These are phyloP conservation scores for Nicotiana attenuata DNA, from an alignment of 257 asterid genomes.

Conservation along the genomic window DNA sequence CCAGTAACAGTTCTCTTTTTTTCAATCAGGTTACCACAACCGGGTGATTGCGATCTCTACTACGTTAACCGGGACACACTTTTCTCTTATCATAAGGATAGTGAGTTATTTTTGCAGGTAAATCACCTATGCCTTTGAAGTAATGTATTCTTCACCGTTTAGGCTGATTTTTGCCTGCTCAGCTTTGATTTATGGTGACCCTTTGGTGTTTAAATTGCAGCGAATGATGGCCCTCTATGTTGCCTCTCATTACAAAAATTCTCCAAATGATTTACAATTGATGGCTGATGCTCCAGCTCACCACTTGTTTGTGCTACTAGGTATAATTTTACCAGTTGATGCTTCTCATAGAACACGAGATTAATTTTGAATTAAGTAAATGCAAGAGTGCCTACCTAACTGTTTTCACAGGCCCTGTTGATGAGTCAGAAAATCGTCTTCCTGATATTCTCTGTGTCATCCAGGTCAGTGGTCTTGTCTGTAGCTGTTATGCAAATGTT, in stretches of 20 bases:
- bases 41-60: constrained; percentile 81
- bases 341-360: not conserved
- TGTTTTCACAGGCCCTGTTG: constrained; percentile 73
- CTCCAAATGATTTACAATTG: constrained; percentile 90
- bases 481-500: not conserved
- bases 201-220: constrained; percentile 31
- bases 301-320: constrained; percentile 95
- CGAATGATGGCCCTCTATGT: constrained; percentile 98
- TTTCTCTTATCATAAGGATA: constrained; percentile 83
- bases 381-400: not conserved
- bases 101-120: constrained; percentile 91
- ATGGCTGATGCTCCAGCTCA: constrained; percentile 99
- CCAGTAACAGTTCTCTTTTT: constrained; percentile 14
- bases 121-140: not conserved
- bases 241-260: constrained; percentile 95
- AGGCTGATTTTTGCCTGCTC: not conserved
- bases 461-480: constrained; percentile 48
- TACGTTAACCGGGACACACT: constrained; percentile 92
- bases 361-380: not conserved
- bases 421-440: constrained; percentile 73
- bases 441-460: constrained; percentile 92
- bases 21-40: constrained; percentile 57
- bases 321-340: constrained; percentile 26
- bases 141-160: not conserved
- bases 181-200: not conserved